These are phyloP conservation scores for Trichocladium uniseriatum DNA, from an alignment of 495 filamentous ascomycete genomes.

Conservation along the genomic window DNA sequence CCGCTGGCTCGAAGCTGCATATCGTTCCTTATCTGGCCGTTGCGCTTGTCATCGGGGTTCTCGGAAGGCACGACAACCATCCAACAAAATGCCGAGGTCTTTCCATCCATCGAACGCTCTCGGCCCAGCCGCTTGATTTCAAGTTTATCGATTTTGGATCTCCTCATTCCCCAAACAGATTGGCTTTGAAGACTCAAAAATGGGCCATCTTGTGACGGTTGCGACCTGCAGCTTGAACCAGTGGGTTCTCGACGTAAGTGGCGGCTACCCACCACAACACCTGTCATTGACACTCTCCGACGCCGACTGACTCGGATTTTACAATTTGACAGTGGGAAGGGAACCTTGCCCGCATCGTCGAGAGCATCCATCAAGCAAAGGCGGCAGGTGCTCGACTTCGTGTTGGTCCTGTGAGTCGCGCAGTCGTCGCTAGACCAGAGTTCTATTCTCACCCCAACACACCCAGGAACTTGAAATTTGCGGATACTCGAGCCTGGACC, in stretches of 20 bases:
- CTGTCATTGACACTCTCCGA: background rate
- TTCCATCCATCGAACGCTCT: no score
- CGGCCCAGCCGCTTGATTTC: no score
- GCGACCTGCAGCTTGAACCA: constrained; percentile 44
- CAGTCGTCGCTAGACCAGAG: background rate
- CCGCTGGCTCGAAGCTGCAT: no score
- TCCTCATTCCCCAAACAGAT: no score
- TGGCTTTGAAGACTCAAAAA: background rate
- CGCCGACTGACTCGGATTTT: constrained; percentile 8
- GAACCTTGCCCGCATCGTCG: constrained; percentile 64
- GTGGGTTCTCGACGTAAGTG: constrained; percentile 61
- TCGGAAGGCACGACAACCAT: no score
- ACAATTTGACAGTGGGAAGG: constrained; percentile 52
- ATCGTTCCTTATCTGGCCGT: no score
- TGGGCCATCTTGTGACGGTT: constrained; percentile 34
- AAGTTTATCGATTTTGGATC: no score
- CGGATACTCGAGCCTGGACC: constrained; percentile 62
- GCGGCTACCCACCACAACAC: no score
- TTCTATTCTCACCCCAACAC: background rate
- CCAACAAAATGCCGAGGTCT: no score
- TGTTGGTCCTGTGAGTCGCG: constrained; percentile 49
- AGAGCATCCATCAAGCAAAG: constrained; percentile 66
- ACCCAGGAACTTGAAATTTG: constrained; percentile 32
- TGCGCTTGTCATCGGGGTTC: no score
- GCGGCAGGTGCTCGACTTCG: constrained; percentile 58